Evolutionary conservation across 129 eudicot species (phyloP).

Genomic region (Silybum marianum): DNA sequence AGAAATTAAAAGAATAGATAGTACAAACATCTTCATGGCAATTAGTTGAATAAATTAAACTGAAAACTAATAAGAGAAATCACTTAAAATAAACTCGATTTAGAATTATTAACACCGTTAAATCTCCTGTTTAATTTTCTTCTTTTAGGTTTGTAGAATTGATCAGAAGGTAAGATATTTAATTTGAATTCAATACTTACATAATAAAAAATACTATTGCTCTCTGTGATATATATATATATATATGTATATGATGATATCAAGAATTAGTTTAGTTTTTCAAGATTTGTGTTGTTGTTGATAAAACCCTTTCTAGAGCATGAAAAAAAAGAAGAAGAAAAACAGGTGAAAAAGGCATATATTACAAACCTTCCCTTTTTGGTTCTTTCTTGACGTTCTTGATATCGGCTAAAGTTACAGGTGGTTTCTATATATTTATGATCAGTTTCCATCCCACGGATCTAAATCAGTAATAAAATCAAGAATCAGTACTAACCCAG

Average conservation of each 20-base stretch:
- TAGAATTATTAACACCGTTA: neutral
- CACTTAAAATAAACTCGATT: neutral
- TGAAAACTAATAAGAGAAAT: neutral
- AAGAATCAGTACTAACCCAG: neutral
- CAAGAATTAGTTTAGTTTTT: neutral
- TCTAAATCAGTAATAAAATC: conserved; percentile 9
- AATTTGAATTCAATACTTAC: neutral
- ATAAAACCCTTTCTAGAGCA: neutral
- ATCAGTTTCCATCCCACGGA: conserved; percentile 12
- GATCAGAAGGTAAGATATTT: neutral
- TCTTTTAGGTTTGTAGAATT: neutral
- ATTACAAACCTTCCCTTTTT: conserved; percentile 10
- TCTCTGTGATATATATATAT: neutral
- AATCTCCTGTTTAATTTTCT: neutral
- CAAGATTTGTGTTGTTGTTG: conserved; percentile 8
- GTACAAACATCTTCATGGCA: neutral
- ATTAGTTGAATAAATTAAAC: neutral
- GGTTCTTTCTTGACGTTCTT: neutral
- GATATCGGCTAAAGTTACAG: neutral
- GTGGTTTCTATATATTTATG: neutral
- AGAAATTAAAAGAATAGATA: neutral
- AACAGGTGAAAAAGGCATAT: neutral
- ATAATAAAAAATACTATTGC: neutral
- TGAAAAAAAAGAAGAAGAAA: neutral
- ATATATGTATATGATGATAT: neutral